phyloP scores from a whole-genome alignment of 2,329 filamentous ascomycete genomes.

The Seiridium cupressi region DNA sequence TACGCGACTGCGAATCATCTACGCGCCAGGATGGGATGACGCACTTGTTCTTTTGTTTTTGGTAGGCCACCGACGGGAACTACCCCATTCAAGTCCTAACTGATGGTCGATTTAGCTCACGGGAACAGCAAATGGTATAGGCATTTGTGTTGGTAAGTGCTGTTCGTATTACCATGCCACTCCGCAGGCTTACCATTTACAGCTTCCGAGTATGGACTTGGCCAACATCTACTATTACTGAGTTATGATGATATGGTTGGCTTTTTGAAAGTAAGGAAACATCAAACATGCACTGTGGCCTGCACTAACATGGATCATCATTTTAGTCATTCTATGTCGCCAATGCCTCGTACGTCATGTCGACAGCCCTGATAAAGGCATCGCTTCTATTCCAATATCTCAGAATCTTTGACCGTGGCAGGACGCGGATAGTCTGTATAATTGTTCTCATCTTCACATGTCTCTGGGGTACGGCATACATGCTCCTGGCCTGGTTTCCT shows the following conservation, averaged over 20 bases:
- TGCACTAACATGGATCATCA: slow-evolving; percentile 17
- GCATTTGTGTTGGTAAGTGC: not conserved
- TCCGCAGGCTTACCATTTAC: not conserved
- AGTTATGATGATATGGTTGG: not conserved
- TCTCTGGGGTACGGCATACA: slow-evolving; percentile 28
- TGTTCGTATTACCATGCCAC: not conserved
- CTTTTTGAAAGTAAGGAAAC: slow-evolving; percentile 4
- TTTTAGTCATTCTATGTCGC: slow-evolving; percentile 30
- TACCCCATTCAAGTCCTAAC: too few species aligned
- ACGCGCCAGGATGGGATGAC: slow-evolving; percentile 8
- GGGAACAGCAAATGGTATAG: slow-evolving; percentile 1
- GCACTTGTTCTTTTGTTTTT: slow-evolving; percentile 1
- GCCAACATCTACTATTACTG: not conserved
- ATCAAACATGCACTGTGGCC: too few species aligned
- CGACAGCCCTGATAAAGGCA: slow-evolving; percentile 33
- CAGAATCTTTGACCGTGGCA: slow-evolving; percentile 25
- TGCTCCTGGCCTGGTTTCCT: slow-evolving; percentile 25
- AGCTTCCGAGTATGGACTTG: slow-evolving; percentile 2
- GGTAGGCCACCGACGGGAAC: not conserved
- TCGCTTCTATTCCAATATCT: slow-evolving; percentile 35
- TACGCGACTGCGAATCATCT: slow-evolving; percentile 3
- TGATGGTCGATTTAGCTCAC: not conserved
- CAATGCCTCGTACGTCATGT: slow-evolving; percentile 28
- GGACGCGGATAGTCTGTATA: slow-evolving; percentile 18
- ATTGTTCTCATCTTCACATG: slow-evolving; percentile 20